Conservation (phyloP, 2,329 filamentous ascomycete genomes). For the Nemania serpens region DNA sequence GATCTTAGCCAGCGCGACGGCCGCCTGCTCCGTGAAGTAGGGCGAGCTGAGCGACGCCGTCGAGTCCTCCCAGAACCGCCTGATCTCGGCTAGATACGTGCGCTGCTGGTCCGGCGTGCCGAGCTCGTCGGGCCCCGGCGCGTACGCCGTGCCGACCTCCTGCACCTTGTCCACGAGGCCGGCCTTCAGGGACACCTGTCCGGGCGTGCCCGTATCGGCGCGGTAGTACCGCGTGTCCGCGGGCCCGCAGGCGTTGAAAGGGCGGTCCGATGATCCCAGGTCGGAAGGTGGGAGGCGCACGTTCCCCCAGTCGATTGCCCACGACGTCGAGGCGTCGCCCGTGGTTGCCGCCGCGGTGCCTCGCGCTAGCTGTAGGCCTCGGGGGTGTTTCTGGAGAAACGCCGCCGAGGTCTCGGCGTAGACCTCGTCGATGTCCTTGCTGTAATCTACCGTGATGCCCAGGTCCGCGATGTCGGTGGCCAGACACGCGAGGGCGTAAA, state of each 20-base stretch:
- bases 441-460: slow-evolving; percentile 22
- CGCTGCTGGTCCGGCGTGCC: slow-evolving; percentile 5
- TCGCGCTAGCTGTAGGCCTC: slow-evolving; percentile 21
- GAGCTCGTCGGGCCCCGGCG: not conserved
- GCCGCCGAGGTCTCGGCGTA: slow-evolving; percentile 26
- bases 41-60: slow-evolving; percentile 26
- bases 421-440: slow-evolving; percentile 13
- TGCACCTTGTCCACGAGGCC: slow-evolving; percentile 25
- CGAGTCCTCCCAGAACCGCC: slow-evolving; percentile 29
- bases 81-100: slow-evolving; percentile 25
- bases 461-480: slow-evolving; percentile 22
- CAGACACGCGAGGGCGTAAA: slow-evolving; percentile 27
- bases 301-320: slow-evolving; percentile 32
- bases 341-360: slow-evolving; percentile 8
- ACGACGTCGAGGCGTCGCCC: slow-evolving; percentile 19
- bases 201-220: slow-evolving; percentile 9
- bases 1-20: slow-evolving; percentile 31
- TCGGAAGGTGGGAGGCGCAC: slow-evolving; percentile 21
- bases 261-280: slow-evolving; percentile 4
- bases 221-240: slow-evolving; percentile 31
- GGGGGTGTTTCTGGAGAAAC: slow-evolving; percentile 20
- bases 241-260: slow-evolving; percentile 30
- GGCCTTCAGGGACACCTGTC: slow-evolving; percentile 24
- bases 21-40: slow-evolving; percentile 29
- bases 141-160: slow-evolving; percentile 22